Evolutionary conservation across 768 basidiomycete species (phyloP), one percentile per base, ranked within the genome.

Genomic region (Lenzites betulinus): DNA sequence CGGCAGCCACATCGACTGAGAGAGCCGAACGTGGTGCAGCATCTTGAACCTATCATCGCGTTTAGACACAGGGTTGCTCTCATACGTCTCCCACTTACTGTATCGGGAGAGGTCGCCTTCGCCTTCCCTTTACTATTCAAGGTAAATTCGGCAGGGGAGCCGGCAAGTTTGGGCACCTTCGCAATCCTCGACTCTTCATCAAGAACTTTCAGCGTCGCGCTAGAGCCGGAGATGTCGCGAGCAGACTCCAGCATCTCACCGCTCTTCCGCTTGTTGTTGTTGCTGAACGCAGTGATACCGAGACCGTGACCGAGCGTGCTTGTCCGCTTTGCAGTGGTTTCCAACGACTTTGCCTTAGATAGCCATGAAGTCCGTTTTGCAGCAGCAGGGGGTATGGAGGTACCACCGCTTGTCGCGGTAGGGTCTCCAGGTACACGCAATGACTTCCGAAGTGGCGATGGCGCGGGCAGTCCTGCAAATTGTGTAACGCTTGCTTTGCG

Each of bases 311-410:
- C 41, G 30, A 62, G 43, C 5, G 51, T 39, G 51, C 58, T 56
- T 18, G 58, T 46, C 15, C 66, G 59, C 42, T 67, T 65, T 26
- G 49, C 58, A 2, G 61, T 62, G 26, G 9, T 64, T 59, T 73
- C 73, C 51, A 71, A 28, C 65, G 76, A 77, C 67, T 90, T 90
- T 68, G 87, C 91, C 66, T 89, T 90, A 73, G 83, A 84, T 54
- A 93, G 72, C 91, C 91, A 92, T 3, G 91, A 92, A 9, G 88
- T 88, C 33, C 90, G 84, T 67, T 89, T 91, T 2, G 83, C 84
- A 16, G 59, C 66, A 3, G 63, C 60, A 8, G 63, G 64, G 11
- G 71, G 77, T 26, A 72, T 69, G 22, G 74, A 68, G 5, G 73
- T 71, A n/a, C 78, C 76, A 39, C 63, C 66, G 18, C 58, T 65